Conservation (phyloP, 371 early-diverging fungal species). For the Mucor mucedo region DNA sequence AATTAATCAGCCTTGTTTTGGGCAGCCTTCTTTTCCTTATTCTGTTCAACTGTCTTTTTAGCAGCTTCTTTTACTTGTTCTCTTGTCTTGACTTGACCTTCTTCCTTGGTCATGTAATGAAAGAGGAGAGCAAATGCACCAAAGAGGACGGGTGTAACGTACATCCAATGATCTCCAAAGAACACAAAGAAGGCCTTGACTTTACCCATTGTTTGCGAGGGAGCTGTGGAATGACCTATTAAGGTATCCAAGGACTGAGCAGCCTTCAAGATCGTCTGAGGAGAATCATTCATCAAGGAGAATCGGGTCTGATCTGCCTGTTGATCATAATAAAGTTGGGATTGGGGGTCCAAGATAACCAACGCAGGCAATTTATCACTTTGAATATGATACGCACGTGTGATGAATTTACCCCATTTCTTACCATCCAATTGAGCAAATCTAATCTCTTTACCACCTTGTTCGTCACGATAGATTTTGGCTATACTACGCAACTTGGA, state of each 20-base stretch:
- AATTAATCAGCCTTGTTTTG: background rate
- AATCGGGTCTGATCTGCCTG: background rate
- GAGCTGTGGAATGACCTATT: conserved; percentile 20
- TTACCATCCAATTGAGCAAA: conserved; percentile 72
- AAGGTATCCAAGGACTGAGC: conserved; percentile 6
- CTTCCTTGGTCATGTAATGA: conserved; percentile 7
- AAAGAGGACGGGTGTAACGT: conserved; percentile 11
- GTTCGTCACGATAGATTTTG: conserved; percentile 25
- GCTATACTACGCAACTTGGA: conserved; percentile 22
- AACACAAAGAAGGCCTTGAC: conserved; percentile 12
- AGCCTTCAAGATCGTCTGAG: conserved; percentile 21
- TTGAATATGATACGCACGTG: conserved; percentile 62
- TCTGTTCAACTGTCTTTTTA: conserved; percentile 9
- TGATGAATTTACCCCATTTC: conserved; percentile 58
- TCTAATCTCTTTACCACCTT: conserved; percentile 20
- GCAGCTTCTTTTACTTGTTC: conserved; percentile 12
- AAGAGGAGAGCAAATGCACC: conserved; percentile 11
- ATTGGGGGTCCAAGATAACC: conserved; percentile 62
- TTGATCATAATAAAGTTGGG: conserved; percentile 30
- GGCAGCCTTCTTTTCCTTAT: conserved; percentile 7
- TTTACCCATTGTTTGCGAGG: conserved; percentile 14
- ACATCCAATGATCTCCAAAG: conserved; percentile 30
- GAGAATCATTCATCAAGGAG: background rate
- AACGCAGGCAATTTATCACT: conserved; percentile 54
- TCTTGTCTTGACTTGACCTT: background rate